Evolutionary conservation across 768 basidiomycete genomes (phyloP).

Genomic region (Harrya chromipes): DNA sequence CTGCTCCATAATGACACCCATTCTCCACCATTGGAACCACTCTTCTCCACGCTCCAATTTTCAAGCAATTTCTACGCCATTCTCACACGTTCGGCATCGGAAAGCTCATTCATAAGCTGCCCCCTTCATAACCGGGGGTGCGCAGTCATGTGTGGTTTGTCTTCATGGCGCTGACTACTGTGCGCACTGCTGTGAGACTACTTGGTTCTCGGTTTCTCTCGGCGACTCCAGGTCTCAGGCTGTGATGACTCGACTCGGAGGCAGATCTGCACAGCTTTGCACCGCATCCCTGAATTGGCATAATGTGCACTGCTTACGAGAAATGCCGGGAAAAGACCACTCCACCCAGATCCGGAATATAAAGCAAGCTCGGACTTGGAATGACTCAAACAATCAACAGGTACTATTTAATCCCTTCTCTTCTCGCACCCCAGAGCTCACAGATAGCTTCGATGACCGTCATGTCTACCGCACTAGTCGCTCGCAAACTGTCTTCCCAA

Average conservation of each 20-base stretch:
- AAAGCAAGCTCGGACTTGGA: neutral
- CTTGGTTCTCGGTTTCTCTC: too few species aligned
- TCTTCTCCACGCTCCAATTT: neutral
- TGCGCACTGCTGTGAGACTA: too few species aligned
- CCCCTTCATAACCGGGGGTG: too few species aligned
- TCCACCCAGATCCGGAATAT: too few species aligned
- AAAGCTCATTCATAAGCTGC: too few species aligned
- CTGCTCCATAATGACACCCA: too few species aligned
- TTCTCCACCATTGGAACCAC: neutral
- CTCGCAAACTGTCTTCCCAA: constrained; percentile 27
- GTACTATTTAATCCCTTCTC: neutral
- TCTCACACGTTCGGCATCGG: neutral
- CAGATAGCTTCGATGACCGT: constrained; percentile 22
- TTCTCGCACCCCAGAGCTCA: neutral
- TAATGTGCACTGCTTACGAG: too few species aligned
- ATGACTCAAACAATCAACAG: constrained; percentile 1
- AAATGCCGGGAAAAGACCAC: too few species aligned
- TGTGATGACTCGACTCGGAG: neutral
- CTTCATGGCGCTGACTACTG: too few species aligned
- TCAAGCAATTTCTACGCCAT: constrained; percentile 5
- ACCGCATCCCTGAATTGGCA: too few species aligned
- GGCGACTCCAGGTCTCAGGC: neutral
- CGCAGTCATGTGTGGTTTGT: too few species aligned
- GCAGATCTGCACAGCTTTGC: neutral
- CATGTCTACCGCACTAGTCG: constrained; percentile 11